Evolutionary conservation across 176 grass and related monocot species (phyloP), one percentile per base, ranked within the genome.

Genomic region (Guadua angustifolia): DNA sequence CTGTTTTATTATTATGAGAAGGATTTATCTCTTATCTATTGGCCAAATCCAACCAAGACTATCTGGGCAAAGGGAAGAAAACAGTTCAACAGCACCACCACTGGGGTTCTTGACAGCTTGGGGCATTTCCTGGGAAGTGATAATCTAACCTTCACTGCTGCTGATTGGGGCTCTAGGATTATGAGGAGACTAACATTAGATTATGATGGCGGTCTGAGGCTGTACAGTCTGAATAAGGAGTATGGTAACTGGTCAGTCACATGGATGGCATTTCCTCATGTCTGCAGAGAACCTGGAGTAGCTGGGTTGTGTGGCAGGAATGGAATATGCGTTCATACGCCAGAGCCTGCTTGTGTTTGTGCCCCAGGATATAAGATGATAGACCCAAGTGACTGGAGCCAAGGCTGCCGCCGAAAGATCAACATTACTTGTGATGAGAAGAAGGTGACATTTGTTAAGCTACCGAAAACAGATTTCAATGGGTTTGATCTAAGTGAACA

Each of bases 241-340:
- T 21, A 42, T 7, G 5, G 77, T n/a, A 83, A 0, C 29, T 93
- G 91, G 91, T 88, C 40, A 1, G 46, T 93, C 25, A 82, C 86
- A 73, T 96, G 91, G 91, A 65, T 89, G 45, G 88, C 88, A 18
- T 79, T 89, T 89, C 72, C 83, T 50, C 42, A 75, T 29, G 42
- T 57, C 25, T 91, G 90, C 84, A 1, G 29, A 29, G 29, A 1
- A 29, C 29, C 29, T 29, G 17, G 50, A 42, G 80, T 87, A 1
- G 77, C 71, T 16, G 81, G 81, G 7, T 40, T 89, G 26, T 96
- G 94, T 16, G 88, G 94, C 4, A 79, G n/a, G 19, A 89, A 96
- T 14, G 91, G 88, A 75, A 79, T 96, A 56, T 96, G 91, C 15
- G 83, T 84, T 7, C 73, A 96, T 26, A 84, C 47, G 0, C 86